Conservation (phyloP, 345 rosid species). For the Lepidium didymum region DNA sequence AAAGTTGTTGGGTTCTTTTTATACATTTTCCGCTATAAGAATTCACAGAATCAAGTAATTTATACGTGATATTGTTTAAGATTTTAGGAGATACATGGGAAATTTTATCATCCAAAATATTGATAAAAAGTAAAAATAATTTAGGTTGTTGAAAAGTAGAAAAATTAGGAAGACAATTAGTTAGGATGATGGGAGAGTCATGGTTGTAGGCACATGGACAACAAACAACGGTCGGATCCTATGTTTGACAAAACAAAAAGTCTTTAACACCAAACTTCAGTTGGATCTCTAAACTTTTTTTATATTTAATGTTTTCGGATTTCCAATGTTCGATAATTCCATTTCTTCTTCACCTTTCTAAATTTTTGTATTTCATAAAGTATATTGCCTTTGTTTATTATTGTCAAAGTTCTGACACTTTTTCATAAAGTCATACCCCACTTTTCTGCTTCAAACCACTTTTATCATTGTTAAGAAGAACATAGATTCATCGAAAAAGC, state of each 20-base stretch:
- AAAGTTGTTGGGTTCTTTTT: no score
- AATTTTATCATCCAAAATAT: no score
- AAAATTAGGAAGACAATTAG: constrained; percentile 28
- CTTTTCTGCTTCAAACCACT: not conserved
- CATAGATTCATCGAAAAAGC: no score
- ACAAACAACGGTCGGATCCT: constrained; percentile 35
- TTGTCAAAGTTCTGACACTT: not conserved
- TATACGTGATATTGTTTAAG: no score
- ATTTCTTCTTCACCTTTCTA: not conserved
- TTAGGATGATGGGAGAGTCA: constrained; percentile 24
- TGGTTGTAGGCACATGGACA: constrained; percentile 27
- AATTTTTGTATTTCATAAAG: not conserved
- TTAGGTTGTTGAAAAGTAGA: constrained; percentile 8
- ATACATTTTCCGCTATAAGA: no score
- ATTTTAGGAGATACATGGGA: no score
- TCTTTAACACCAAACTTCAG: constrained; percentile 20
- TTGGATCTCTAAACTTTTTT: constrained; percentile 2
- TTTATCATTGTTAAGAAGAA: no score
- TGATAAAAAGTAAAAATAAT: no score
- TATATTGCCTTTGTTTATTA: constrained; percentile 1
- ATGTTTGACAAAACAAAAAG: constrained; percentile 30
- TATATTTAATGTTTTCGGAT: constrained; percentile 4
- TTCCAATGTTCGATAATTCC: constrained; percentile 13
- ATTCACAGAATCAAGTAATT: no score
- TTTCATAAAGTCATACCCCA: not conserved